phyloP scores from a whole-genome alignment of 2,329 filamentous ascomycete genomes.

The Aspergillus proliferans region DNA sequence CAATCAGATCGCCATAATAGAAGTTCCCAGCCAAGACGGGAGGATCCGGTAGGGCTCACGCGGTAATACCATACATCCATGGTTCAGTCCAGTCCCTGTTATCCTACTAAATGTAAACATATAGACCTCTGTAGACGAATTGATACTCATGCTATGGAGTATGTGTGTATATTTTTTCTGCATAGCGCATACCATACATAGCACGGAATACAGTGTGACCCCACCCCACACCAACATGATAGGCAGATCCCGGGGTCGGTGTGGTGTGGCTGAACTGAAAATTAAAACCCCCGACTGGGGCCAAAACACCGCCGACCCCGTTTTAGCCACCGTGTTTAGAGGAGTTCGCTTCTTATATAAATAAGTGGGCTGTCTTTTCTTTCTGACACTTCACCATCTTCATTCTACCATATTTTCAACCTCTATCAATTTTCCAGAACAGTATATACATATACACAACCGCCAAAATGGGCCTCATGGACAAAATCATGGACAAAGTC shows the following conservation, averaged over 20 bases:
- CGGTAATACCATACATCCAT: not conserved
- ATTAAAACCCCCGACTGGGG: not conserved
- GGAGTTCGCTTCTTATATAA: not conserved
- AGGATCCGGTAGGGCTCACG: slow-evolving; percentile 9
- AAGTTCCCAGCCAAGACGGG: slow-evolving; percentile 18
- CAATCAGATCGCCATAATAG: not conserved
- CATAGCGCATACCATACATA: no score
- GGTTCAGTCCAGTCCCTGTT: not conserved
- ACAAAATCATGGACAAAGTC: slow-evolving; percentile 23
- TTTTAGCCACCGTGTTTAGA: not conserved
- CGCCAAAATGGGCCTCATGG: slow-evolving; percentile 21
- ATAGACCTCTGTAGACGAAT: not conserved
- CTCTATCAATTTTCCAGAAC: not conserved
- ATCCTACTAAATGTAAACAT: no score
- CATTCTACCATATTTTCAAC: not conserved
- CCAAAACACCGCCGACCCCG: no score
- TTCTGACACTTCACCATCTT: not conserved
- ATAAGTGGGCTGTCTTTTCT: not conserved
- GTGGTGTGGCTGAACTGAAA: not conserved
- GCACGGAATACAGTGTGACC: no score
- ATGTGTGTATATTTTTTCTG: not conserved
- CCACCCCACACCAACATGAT: no score
- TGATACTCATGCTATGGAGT: not conserved
- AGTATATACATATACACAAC: not conserved
- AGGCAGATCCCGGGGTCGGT: not conserved